These are phyloP conservation scores for Achlya hypogyna DNA, from an alignment of 352 stramenopile genomes.

Conservation along the genomic window DNA sequence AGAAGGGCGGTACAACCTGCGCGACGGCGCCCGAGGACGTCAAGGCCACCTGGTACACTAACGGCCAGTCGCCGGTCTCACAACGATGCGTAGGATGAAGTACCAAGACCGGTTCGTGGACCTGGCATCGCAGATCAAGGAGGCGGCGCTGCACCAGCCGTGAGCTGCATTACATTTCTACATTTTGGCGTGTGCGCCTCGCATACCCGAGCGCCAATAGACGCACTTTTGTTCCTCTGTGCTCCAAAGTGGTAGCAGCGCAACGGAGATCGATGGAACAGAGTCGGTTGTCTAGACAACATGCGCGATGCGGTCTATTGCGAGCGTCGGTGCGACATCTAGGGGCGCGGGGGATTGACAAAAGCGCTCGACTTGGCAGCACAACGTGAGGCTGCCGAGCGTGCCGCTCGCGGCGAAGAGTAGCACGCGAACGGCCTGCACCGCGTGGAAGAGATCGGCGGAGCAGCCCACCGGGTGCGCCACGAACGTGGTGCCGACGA, in stretches of 20 bases:
- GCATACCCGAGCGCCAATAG: too few species aligned
- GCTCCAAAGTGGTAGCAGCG: too few species aligned
- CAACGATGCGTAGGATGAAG: slow-evolving; percentile 9
- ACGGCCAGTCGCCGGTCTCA: background rate
- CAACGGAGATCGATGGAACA: too few species aligned
- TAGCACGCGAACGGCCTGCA: background rate
- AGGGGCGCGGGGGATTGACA: background rate
- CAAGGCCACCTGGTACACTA: slow-evolving; percentile 48
- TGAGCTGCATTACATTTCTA: background rate
- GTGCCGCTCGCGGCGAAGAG: slow-evolving; percentile 6
- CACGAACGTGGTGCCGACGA: background rate
- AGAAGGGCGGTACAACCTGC: slow-evolving; percentile 48
- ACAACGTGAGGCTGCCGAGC: background rate
- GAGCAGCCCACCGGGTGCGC: background rate
- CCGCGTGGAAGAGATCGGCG: background rate
- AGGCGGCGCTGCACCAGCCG: background rate
- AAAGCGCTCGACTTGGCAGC: slow-evolving; percentile 13
- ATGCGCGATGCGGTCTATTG: background rate
- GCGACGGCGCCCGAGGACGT: slow-evolving; percentile 41
- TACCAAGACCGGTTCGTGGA: slow-evolving; percentile 61
- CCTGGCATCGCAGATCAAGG: slow-evolving; percentile 67
- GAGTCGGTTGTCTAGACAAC: slow-evolving; percentile 2
- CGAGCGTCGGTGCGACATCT: background rate
- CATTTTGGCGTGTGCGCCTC: too few species aligned
- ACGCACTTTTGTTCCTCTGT: too few species aligned